Conservation (phyloP, 1,284 basidiomycete genomes). For the Golubevia pallescens region DNA sequence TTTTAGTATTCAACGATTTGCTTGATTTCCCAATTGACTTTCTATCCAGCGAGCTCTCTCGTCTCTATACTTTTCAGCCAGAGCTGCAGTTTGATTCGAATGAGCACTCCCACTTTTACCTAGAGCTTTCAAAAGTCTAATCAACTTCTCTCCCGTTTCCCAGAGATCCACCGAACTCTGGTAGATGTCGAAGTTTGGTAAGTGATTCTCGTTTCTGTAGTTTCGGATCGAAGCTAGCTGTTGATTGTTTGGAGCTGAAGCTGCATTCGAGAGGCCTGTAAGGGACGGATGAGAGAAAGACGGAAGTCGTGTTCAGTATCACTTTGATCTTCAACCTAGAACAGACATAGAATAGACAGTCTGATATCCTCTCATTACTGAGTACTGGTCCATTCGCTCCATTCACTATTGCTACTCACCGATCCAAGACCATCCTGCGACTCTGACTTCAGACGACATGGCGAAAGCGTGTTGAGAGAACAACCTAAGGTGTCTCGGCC, state of each 20-base stretch:
- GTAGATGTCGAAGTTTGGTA: conserved; percentile 17
- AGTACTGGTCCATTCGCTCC: not conserved
- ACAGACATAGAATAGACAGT: too few species aligned
- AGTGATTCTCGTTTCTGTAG: conserved; percentile 31
- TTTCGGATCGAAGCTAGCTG: conserved; percentile 16
- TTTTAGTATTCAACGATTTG: too few species aligned
- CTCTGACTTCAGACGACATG: conserved; percentile 30
- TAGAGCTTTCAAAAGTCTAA: conserved; percentile 33
- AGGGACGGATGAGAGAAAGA: conserved; percentile 1
- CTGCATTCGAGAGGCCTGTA: conserved; percentile 21
- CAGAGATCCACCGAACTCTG: conserved; percentile 24
- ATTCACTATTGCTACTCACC: not conserved
- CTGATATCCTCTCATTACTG: not conserved
- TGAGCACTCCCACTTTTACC: conserved; percentile 37
- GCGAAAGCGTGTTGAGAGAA: conserved; percentile 42
- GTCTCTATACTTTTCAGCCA: conserved; percentile 11
- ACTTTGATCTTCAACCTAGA: too few species aligned
- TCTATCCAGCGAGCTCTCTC: too few species aligned
- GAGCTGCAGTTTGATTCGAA: conserved; percentile 23
- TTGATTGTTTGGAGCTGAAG: conserved; percentile 21
- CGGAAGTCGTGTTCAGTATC: too few species aligned
- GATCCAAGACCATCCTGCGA: conserved; percentile 4
- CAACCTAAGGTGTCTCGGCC: conserved; percentile 35
- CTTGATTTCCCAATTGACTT: too few species aligned
- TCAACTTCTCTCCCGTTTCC: conserved; percentile 31